These are phyloP conservation scores for Trametes sanguinea DNA, from an alignment of 768 basidiomycete species.

Conservation along the genomic window DNA sequence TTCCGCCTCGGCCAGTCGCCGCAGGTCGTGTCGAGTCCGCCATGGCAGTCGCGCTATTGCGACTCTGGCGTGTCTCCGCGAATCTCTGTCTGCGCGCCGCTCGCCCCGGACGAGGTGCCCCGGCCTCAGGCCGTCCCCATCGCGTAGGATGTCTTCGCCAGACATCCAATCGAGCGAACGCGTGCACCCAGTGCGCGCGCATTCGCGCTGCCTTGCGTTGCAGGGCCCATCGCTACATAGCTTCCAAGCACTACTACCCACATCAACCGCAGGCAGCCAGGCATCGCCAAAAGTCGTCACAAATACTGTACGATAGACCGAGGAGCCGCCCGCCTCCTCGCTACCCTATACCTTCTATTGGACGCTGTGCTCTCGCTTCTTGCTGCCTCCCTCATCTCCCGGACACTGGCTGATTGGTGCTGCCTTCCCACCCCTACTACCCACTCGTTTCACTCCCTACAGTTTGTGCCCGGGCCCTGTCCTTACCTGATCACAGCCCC, in stretches of 20 bases:
- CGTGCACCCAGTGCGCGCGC: not conserved
- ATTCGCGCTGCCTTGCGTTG: not conserved
- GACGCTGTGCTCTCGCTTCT: slow-evolving; percentile 7
- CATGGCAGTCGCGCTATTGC: slow-evolving; percentile 23
- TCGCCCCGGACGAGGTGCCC: slow-evolving; percentile 14
- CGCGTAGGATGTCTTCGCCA: slow-evolving; percentile 1
- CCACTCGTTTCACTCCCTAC: not conserved
- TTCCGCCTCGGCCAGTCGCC: slow-evolving; percentile 19
- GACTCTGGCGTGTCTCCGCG: slow-evolving; percentile 18
- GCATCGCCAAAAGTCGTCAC: slow-evolving; percentile 7
- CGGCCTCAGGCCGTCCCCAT: slow-evolving; percentile 13
- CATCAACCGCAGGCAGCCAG: not conserved
- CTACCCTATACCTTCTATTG: slow-evolving; percentile 12
- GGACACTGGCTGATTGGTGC: slow-evolving; percentile 3
- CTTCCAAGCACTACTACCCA: not conserved
- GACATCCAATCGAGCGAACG: not conserved
- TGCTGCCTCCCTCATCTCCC: not conserved
- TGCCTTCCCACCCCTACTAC: not conserved
- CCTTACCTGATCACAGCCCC: not conserved
- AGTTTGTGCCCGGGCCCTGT: slow-evolving; percentile 9
- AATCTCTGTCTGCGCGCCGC: slow-evolving; percentile 14
- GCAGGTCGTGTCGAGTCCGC: slow-evolving; percentile 9
- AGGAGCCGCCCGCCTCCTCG: slow-evolving; percentile 1
- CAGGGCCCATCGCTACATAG: not conserved
- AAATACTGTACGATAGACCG: slow-evolving; percentile 14